Conservation (phyloP, 495 filamentous ascomycete species). For the Penicillium paxilli region DNA sequence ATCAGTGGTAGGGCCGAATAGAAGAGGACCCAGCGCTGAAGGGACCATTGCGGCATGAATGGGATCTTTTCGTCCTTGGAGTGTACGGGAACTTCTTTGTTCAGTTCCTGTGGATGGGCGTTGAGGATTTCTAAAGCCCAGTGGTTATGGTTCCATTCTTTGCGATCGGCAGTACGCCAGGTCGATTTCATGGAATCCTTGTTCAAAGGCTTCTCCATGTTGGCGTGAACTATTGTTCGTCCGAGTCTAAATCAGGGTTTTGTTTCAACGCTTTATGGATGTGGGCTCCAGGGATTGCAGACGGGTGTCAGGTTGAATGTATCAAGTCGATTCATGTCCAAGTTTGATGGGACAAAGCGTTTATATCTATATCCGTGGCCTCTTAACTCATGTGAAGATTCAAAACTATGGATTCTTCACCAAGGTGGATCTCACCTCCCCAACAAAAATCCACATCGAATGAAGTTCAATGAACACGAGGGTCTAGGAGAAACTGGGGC, state of each 20-base stretch:
- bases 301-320: too few species aligned
- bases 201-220: constrained; percentile 28
- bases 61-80: constrained; percentile 39
- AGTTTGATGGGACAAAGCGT: background rate
- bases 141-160: constrained; percentile 37
- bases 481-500: background rate
- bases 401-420: background rate
- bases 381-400: background rate
- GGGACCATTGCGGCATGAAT: constrained; percentile 38
- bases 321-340: too few species aligned
- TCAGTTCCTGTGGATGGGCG: constrained; percentile 31
- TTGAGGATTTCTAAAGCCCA: constrained; percentile 35
- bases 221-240: background rate
- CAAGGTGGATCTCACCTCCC: constrained; percentile 13
- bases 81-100: constrained; percentile 38
- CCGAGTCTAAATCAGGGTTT: too few species aligned
- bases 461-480: constrained; percentile 3
- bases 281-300: too few species aligned
- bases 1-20: constrained; percentile 36
- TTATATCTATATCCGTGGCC: background rate
- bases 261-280: too few species aligned
- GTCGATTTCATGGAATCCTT: constrained; percentile 49
- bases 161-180: constrained; percentile 35
- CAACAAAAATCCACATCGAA: constrained; percentile 21
- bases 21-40: constrained; percentile 40